Base-by-base conservation (phyloP, 306 rosid genomes). In the Citrullus amarus region DNA sequence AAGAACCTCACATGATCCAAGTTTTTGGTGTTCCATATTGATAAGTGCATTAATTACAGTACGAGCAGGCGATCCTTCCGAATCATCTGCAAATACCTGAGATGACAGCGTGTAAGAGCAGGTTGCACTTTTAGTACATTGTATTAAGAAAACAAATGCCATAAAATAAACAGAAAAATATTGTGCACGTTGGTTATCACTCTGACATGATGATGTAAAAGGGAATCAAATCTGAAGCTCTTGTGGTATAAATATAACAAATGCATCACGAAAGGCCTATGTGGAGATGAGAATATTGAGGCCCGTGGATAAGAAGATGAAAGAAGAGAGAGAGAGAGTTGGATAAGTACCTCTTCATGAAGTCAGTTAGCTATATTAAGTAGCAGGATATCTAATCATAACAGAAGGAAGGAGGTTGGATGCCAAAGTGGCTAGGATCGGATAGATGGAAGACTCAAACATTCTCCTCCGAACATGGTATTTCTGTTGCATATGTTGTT, bases 1-100 rank as follows among this genome's bases (percentile, higher is more conserved):
- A 43, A 96, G 80, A 84, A 87, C 90, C 80, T 91, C 96, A 63
- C 88, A 88, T 67, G 94, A 93, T 86, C 93, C 91, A 44, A 97
- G 98, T 79, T 86, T 96, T 69, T 69, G 22, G 43, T 84, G 81
- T 80, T 96, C 99, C 97, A 93, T 90, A 80, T 81, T 89, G 78
- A 87, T 67, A 41, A 96, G 90, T 54, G 98, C 89, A 81, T 84
- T 84, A 62, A 87, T 77, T 81, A 91, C 93, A 10, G 87, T 85
- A 75, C 58, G 83, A 28, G 83, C 81, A 14, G 83, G 74, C 39
- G 90, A 68, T 75, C 93, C 96, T 79, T 91, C 98, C 41, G 89
- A 79, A 81, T 93, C 94, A 82, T 93, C 97, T 36, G 86, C 87
- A 82, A 84, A 57, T n/a, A 88, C 89, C 99, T 96, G 41, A 55